Evolutionary conservation across 257 asterid species (phyloP).

Genomic region (Catharanthus roseus): DNA sequence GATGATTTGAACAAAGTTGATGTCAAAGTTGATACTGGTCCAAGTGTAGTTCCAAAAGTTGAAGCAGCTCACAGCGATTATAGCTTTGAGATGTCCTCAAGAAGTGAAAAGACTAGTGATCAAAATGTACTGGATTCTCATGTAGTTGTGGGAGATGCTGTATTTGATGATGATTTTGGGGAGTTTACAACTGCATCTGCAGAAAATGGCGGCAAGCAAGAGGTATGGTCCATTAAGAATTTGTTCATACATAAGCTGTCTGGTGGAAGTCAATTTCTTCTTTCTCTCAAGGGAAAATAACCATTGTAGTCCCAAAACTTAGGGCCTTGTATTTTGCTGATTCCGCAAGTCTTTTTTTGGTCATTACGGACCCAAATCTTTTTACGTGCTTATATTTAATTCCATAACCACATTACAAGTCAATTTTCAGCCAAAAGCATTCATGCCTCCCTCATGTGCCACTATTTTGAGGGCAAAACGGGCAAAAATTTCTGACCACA

Average conservation of each 20-base stretch:
- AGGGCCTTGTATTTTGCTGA: too few relatives aligned
- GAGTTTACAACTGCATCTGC: slow-evolving; percentile 8
- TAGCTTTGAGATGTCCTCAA: slow-evolving; percentile 23
- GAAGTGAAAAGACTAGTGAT: slow-evolving; percentile 27
- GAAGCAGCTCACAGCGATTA: slow-evolving; percentile 20
- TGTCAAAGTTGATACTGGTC: slow-evolving; percentile 27
- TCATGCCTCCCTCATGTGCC: too few relatives aligned
- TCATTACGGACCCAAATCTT: too few relatives aligned
- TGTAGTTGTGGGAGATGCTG: slow-evolving; percentile 14
- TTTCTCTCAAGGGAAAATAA: too few relatives aligned
- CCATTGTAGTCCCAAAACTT: too few relatives aligned
- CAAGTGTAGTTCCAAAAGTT: slow-evolving; percentile 16
- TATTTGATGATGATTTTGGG: slow-evolving; percentile 15
- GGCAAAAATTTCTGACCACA: too few relatives aligned
- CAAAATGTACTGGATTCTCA: slow-evolving; percentile 22
- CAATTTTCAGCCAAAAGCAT: too few relatives aligned
- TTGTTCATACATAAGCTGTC: neutral
- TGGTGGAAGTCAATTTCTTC: neutral
- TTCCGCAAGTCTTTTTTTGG: too few relatives aligned
- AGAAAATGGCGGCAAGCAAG: neutral
- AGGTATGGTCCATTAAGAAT: slow-evolving; percentile 1
- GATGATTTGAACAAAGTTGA: slow-evolving; percentile 25
- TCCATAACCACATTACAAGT: too few relatives aligned
- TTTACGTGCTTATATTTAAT: too few relatives aligned
- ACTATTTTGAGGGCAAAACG: too few relatives aligned